Percentiles rank a stretch among this genome's conserved stretches.
These are phyloP conservation scores for Curvularia hawaiiensis DNA, from an alignment of 2,329 filamentous ascomycete genomes.

Conservation along the genomic window DNA sequence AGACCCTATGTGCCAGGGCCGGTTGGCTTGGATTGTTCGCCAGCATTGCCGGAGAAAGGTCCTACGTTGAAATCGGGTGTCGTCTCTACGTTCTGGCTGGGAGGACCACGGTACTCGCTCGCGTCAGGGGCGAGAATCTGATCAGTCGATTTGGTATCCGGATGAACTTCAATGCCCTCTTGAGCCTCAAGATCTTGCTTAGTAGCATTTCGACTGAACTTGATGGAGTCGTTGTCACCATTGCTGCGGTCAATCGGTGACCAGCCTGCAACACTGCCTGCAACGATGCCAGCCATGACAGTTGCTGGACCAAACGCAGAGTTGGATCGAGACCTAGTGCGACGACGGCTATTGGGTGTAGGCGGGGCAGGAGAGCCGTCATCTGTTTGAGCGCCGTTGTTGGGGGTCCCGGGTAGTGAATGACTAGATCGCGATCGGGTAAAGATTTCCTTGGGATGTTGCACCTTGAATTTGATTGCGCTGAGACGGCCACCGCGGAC, in stretches of 20 bases:
- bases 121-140: constrained; percentile 53
- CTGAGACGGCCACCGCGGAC: constrained; percentile 83
- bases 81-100: constrained; percentile 52
- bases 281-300: constrained; percentile 84
- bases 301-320: constrained; percentile 76
- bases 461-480: constrained; percentile 77
- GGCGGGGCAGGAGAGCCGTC: constrained; percentile 53
- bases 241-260: constrained; percentile 66
- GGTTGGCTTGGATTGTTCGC: constrained; percentile 15
- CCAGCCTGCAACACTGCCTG: constrained; percentile 77
- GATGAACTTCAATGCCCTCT: constrained; percentile 55
- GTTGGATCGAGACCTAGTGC: constrained; percentile 71
- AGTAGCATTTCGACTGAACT: constrained; percentile 42
- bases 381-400: constrained; percentile 51
- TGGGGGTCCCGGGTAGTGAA: constrained; percentile 67
- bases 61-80: constrained; percentile 52
- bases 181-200: constrained; percentile 50
- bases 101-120: constrained; percentile 46
- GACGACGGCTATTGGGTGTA: constrained; percentile 61
- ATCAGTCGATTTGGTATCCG: constrained; percentile 55
- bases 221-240: constrained; percentile 49
- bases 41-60: constrained; percentile 48
- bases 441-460: constrained; percentile 75
- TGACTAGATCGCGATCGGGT: constrained; percentile 68
- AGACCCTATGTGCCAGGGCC: constrained; percentile 8